Evolutionary conservation across 1,284 basidiomycete genomes (phyloP).

Genomic region (Pseudozyma pruni): DNA sequence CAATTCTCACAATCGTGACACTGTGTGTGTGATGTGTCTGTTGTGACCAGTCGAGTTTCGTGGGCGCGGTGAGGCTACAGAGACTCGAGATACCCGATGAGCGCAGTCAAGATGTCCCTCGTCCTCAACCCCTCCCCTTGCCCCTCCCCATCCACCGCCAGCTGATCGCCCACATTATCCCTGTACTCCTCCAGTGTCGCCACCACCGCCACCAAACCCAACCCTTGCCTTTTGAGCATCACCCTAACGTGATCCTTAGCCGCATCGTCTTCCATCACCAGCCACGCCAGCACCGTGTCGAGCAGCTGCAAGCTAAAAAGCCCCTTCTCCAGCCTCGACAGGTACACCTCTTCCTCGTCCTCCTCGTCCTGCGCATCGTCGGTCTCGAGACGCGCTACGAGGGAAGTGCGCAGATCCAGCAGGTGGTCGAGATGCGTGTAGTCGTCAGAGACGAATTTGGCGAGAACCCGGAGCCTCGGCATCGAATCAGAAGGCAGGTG

Average conservation of each 20-base stretch:
- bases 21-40: background rate
- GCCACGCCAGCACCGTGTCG: constrained; percentile 93
- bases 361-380: constrained; percentile 76
- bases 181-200: constrained; percentile 50
- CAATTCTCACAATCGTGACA: background rate
- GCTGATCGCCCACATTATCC: constrained; percentile 56
- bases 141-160: constrained; percentile 6
- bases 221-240: constrained; percentile 29
- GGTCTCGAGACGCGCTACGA: constrained; percentile 73
- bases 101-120: constrained; percentile 53
- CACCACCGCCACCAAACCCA: constrained; percentile 25
- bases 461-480: constrained; percentile 81
- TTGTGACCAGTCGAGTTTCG: too few relatives aligned
- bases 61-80: constrained; percentile 13
- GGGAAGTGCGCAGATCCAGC: constrained; percentile 83
- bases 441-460: constrained; percentile 90
- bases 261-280: constrained; percentile 97
- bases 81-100: constrained; percentile 51
- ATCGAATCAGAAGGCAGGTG: constrained; percentile 87
- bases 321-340: constrained; percentile 84
- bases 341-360: constrained; percentile 82
- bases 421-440: constrained; percentile 95
- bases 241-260: constrained; percentile 37
- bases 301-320: constrained; percentile 87
- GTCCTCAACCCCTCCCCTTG: constrained; percentile 12